Evolutionary conservation across 2,329 filamentous ascomycete genomes (phyloP).

Genomic region (Sporothrix brasiliensis): DNA sequence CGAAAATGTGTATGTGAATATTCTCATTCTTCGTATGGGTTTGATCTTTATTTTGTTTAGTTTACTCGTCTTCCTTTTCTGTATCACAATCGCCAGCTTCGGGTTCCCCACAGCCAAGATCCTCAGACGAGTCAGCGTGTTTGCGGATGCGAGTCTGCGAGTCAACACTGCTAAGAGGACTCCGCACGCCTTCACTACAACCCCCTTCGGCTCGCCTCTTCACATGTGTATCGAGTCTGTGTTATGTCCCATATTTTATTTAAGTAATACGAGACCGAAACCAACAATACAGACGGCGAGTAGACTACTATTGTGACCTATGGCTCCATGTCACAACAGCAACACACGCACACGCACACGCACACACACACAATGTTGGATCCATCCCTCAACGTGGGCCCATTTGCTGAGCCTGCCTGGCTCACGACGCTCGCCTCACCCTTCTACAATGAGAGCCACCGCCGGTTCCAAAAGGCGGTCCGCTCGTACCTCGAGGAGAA

Average conservation of each 20-base stretch:
- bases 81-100: too few relatives aligned
- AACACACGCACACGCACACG: not conserved
- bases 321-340: not conserved
- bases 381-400: slow-evolving; percentile 18
- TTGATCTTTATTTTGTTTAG: too few relatives aligned
- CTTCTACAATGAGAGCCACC: slow-evolving; percentile 66
- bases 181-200: not conserved
- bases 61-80: not conserved
- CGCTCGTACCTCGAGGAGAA: slow-evolving; percentile 62
- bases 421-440: slow-evolving; percentile 45
- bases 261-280: not conserved
- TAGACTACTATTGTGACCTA: not conserved
- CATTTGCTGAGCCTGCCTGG: slow-evolving; percentile 41
- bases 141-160: not conserved
- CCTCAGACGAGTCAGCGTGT: slow-evolving; percentile 7
- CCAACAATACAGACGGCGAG: not conserved
- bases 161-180: not conserved
- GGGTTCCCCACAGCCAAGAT: not conserved
- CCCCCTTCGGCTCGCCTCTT: not conserved
- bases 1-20: too few relatives aligned
- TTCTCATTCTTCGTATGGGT: too few relatives aligned
- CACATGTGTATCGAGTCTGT: not conserved
- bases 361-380: not conserved
- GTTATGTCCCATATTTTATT: not conserved
- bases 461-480: slow-evolving; percentile 58